phyloP scores from a whole-genome alignment of 805 yeast genomes.

The Metschnikowia cubensis region DNA sequence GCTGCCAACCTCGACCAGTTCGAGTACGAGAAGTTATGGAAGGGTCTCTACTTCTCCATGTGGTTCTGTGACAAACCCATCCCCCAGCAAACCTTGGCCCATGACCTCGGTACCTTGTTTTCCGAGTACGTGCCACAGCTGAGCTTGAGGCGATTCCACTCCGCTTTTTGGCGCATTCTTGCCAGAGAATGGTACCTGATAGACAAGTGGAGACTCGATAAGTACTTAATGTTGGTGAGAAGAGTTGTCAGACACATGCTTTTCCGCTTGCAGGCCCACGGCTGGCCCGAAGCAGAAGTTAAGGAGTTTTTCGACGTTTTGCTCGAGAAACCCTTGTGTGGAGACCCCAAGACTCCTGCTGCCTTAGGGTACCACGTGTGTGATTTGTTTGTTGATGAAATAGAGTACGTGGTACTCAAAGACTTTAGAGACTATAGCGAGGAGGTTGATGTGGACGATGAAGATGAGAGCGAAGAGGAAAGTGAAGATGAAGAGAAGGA shows the following conservation, averaged over 20 bases:
- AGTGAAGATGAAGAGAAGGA: constrained; percentile 6
- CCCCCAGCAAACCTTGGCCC: constrained; percentile 84
- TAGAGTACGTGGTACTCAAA: constrained; percentile 60
- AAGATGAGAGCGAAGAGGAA: constrained; percentile 2
- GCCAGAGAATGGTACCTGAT: constrained; percentile 77
- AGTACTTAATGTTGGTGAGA: constrained; percentile 77
- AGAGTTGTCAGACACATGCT: constrained; percentile 66
- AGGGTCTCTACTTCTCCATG: constrained; percentile 91
- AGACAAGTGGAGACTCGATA: constrained; percentile 85
- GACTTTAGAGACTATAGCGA: constrained; percentile 38
- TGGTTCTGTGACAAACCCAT: constrained; percentile 95
- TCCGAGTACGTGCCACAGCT: constrained; percentile 39
- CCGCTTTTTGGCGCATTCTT: constrained; percentile 79
- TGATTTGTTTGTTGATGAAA: constrained; percentile 81
- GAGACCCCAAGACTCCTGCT: constrained; percentile 56
- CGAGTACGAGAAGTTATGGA: constrained; percentile 86
- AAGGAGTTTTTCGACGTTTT: constrained; percentile 43
- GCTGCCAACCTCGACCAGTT: constrained; percentile 40
- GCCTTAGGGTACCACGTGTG: constrained; percentile 82
- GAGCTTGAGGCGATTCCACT: constrained; percentile 49
- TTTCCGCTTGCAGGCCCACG: constrained; percentile 45
- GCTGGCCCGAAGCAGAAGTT: constrained; percentile 50
- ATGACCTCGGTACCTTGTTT: constrained; percentile 58
- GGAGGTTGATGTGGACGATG: constrained; percentile 34
- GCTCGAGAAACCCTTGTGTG: constrained; percentile 48